Percentiles rank a stretch among this genome's conserved stretches.
Conservation (phyloP, 768 basidiomycete species). For the Rossbeevera mucosa region DNA sequence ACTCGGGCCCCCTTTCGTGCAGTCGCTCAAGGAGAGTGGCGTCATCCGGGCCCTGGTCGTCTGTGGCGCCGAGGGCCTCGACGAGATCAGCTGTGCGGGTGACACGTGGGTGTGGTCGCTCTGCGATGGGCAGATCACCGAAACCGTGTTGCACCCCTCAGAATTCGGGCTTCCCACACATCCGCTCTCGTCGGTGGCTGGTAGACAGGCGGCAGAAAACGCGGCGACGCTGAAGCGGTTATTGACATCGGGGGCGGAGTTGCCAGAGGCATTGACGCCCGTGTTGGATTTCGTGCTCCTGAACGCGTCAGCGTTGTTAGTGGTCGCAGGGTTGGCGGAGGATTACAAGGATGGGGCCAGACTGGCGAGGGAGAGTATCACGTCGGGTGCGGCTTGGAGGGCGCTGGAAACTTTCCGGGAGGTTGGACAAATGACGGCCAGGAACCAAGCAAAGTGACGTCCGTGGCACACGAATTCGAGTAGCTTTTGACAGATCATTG, state of each 20-base stretch:
- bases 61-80: slow-evolving; percentile 85
- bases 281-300: slow-evolving; percentile 84
- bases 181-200: slow-evolving; percentile 63
- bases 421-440: slow-evolving; percentile 26
- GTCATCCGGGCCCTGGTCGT: slow-evolving; percentile 87
- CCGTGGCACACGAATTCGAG: too few relatives aligned
- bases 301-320: slow-evolving; percentile 85
- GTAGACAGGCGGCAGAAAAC: slow-evolving; percentile 77
- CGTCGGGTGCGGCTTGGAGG: slow-evolving; percentile 56
- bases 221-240: slow-evolving; percentile 65
- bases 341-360: slow-evolving; percentile 68
- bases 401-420: slow-evolving; percentile 51
- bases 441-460: not conserved
- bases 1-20: slow-evolving; percentile 78
- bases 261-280: slow-evolving; percentile 55
- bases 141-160: slow-evolving; percentile 58
- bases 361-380: slow-evolving; percentile 58
- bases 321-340: slow-evolving; percentile 72
- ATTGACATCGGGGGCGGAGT: slow-evolving; percentile 51
- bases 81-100: slow-evolving; percentile 95
- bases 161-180: slow-evolving; percentile 76
- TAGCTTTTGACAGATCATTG: too few relatives aligned
- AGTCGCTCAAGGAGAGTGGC: slow-evolving; percentile 65
- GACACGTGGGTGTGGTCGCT: slow-evolving; percentile 84
- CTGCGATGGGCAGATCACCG: slow-evolving; percentile 59